Base-by-base conservation (phyloP, 257 asterid species). In the Fraxinus pennsylvanica region DNA sequence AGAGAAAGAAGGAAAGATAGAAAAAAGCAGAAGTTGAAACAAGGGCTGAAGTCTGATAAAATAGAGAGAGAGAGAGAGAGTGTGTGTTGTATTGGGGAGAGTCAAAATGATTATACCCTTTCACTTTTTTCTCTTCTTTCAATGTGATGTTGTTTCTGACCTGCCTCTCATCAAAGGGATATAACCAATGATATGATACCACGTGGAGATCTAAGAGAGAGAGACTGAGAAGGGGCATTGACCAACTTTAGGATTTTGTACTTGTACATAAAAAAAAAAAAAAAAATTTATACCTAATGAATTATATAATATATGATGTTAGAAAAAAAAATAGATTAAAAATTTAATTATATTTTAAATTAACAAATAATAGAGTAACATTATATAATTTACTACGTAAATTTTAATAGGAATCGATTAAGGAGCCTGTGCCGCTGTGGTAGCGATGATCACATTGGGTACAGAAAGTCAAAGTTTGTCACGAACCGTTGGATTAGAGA, bases 401-500 rank as follows among this genome's bases (percentile, higher is more conserved):
- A 33, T 33, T 33, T 33, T 33, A 33, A 32, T 32, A 3, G 35
- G 4, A 33, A 33, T 33, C 6, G 36, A 33, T 33, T 79, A 83
- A 79, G 83, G 88, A 83, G 78, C 27, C 27, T 25, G 27, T 25
- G 74, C 84, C 88, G 82, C 45, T 1, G 86, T 79, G 81, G 82
- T 29, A 76, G 76, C 73, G 77, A 79, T 81, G 84, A 84, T 81
- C 73, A 79, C 2, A 25, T 70, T 57, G 21, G 77, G 6, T 33
- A 12, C 68, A 68, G 13, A 81, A 86, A 80, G 90, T 86, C 90
- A 86, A 86, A 84, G 85, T 29, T 35, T 13, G 81, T 78, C 75
- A 84, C 82, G 85, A 80, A 84, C 87, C 88, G 90, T 87, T 84
- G 82, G 88, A 82, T 82, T 80, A 39, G 85, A 71, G 76, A 9